Percentiles rank a stretch among this genome's conserved stretches.
Conservation (phyloP, 2,329 filamentous ascomycete genomes). For the Botrytis squamosa region DNA sequence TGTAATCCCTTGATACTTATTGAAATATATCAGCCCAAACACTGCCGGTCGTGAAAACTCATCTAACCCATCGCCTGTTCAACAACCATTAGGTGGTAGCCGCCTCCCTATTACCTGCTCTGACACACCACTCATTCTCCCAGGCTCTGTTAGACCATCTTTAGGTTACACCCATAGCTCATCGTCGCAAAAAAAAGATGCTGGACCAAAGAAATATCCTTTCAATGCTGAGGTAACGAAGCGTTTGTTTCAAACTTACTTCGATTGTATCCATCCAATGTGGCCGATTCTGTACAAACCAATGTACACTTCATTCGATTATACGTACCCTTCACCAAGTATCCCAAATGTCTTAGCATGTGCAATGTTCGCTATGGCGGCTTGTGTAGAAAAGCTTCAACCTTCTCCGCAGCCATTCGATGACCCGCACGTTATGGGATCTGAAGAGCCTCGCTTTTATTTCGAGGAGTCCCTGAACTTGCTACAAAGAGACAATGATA, state of each 20-base stretch:
- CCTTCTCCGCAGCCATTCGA: conserved; percentile 22
- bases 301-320: conserved; percentile 34
- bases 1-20: neutral
- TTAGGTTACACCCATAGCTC: neutral
- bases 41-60: conserved; percentile 9
- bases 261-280: conserved; percentile 37
- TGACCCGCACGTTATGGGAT: conserved; percentile 23
- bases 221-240: conserved; percentile 31
- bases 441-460: conserved; percentile 15
- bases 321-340: conserved; percentile 29
- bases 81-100: neutral
- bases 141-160: neutral
- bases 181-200: conserved; percentile 10
- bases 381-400: conserved; percentile 33
- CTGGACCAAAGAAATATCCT: conserved; percentile 2
- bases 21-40: conserved; percentile 1
- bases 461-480: conserved; percentile 26
- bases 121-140: neutral
- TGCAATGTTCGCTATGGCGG: conserved; percentile 36
- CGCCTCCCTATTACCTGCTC: neutral
- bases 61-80: neutral
- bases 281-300: conserved; percentile 39
- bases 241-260: conserved; percentile 36
- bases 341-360: conserved; percentile 33
- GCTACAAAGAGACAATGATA: conserved; percentile 27